Evolutionary conservation across 306 rosid genomes (phyloP), one percentile per base, ranked within the genome.

Genomic region (Vigna trinervia): DNA sequence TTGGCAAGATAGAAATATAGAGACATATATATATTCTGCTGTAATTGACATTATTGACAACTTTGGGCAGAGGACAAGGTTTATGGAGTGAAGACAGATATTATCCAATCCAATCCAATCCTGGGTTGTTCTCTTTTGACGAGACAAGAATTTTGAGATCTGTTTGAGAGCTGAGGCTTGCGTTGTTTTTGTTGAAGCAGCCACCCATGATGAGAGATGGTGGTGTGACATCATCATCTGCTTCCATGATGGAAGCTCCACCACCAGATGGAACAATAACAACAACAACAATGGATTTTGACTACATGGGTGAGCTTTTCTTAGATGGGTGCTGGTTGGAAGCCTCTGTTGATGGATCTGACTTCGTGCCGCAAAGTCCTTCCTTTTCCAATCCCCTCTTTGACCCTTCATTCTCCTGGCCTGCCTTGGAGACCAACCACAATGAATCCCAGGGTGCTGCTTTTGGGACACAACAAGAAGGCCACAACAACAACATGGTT

Each of bases 261-360:
- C 88, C 85, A 63, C 73, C 86, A 30, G 87, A 85, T 41, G 89
- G 80, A 74, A 69, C 87, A 53, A 63, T 85, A 72, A 69, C 87
- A 53, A 63, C 86, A 48, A 63, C 84, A n/a, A 73, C 92, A 28
- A 90, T 87, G 92, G 96, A 95, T 70, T 83, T 91, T 58, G 93
- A 92, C 51, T 89, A 87, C 89, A 86, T 96, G 93, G 96, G 92
- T 75, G 94, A 91, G 48, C 84, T 92, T 62, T 83, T 96, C 73
- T 82, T 78, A 17, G 94, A 89, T 46, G 96, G 96, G 36, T 92
- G 96, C 57, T 96, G 97, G 98, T 79, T 96, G 80, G 98, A 93
- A 78, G 78, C 97, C 11, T 53, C 85, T 19, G 88, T 86, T 11
- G 90, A 88, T 71, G 97, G 88, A 82, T 82, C 91, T 67, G 93